Evolutionary conservation across 495 filamentous ascomycete genomes (phyloP), one percentile per base, ranked within the genome.

Genomic region (Viridothelium virens): DNA sequence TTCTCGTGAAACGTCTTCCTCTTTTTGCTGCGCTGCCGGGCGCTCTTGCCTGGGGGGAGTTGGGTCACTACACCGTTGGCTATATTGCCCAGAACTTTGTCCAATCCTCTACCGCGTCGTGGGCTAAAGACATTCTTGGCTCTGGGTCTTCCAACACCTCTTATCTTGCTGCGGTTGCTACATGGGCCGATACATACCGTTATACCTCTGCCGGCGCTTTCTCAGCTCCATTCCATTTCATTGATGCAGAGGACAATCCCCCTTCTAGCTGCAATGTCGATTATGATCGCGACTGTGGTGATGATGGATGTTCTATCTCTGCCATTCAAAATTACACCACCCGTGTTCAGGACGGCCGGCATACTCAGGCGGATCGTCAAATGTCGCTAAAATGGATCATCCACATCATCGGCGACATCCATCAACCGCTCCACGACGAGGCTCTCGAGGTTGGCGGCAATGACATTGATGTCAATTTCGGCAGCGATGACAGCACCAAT

Each of bases 241-340:
- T 90, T 76, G 87, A 90, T 71, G 86, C 87, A 11, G 77, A 85
- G 61, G 87, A 90, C 78, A 69, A 74, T 64, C 87, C 87, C 46
- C 87, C 87, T 0, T 47, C 68, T 5, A 77, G 72, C 44, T 90
- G 87, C 76, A 81, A 76, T 62, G 82, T 90, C 53, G 78, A 83
- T 69, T 86, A 79, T 66, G 70, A 75, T 10, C 80, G 87, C 38
- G 87, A 90, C 76, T 90, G 87, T 72, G 62, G 67, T 11, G 81
- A 81, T 1, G 76, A 78, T 14, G 86, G 86, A 18, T 90, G 87
- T 73, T 79, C 87, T 50, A 81, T 90, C 68, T 80, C 73, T 66
- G 86, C 87, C 1, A 78, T 89, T 47, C 73, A 77, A 66, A 87
- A 87, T 73, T 83, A 71, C 63, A 86, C 85, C 6, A 63, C 74